phyloP scores from a whole-genome alignment of 768 basidiomycete genomes.

The Fomitopsis pulvina region DNA sequence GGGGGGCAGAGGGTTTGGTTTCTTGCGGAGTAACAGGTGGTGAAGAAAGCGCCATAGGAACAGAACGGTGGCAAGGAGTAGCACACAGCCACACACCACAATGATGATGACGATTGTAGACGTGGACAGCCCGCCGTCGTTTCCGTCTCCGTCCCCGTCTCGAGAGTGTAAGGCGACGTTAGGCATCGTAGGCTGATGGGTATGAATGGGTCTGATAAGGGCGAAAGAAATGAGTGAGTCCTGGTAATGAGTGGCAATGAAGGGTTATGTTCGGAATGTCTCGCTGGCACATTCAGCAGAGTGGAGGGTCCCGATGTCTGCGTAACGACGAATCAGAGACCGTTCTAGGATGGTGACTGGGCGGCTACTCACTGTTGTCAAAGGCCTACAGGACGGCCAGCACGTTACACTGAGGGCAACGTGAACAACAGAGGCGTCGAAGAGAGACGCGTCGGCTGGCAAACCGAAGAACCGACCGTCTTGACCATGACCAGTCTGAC shows the following conservation, averaged over 20 bases:
- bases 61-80: slow-evolving; percentile 30
- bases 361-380: no score
- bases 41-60: slow-evolving; percentile 33
- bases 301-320: background rate
- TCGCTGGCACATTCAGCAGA: background rate
- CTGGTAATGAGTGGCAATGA: slow-evolving; percentile 6
- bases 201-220: background rate
- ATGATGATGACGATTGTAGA: slow-evolving; percentile 43
- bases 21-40: slow-evolving; percentile 23
- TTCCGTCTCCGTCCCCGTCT: slow-evolving; percentile 6
- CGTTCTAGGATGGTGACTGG: no score
- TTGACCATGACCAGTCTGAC: background rate
- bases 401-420: no score
- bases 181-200: background rate
- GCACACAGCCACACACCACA: slow-evolving; percentile 38
- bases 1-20: slow-evolving; percentile 50
- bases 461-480: background rate
- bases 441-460: background rate
- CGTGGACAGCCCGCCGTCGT: slow-evolving; percentile 15
- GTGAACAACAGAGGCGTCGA: background rate
- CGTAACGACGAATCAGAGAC: background rate
- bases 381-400: no score
- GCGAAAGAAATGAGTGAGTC: background rate
- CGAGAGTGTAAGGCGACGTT: background rate
- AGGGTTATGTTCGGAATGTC: background rate